Percentiles rank a stretch among this genome's conserved stretches.
phyloP scores from a whole-genome alignment of 2,329 filamentous ascomycete species.

The Sphaerostilbella broomeana region DNA sequence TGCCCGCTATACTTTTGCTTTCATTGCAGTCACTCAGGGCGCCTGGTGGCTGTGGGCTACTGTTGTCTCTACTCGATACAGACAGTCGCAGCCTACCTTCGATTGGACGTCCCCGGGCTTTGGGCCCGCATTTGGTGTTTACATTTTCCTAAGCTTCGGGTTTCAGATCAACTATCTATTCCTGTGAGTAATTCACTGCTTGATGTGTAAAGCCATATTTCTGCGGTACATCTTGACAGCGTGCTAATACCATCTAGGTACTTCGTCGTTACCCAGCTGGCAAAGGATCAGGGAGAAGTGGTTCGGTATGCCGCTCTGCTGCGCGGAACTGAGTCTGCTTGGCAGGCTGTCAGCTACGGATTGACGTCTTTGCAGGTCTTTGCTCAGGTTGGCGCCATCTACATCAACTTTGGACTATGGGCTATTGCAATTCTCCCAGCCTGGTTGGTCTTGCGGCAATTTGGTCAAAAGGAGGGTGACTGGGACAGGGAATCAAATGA shows the following conservation, averaged over 20 bases:
- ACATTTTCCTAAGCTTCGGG: slow-evolving; percentile 58
- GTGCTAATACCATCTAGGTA: slow-evolving; percentile 40
- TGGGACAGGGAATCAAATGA: slow-evolving; percentile 9
- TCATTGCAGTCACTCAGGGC: slow-evolving; percentile 53
- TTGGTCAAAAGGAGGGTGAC: slow-evolving; percentile 14
- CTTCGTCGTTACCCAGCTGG: slow-evolving; percentile 63
- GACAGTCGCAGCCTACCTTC: slow-evolving; percentile 48
- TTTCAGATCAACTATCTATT: slow-evolving; percentile 72
- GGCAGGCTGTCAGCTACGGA: slow-evolving; percentile 67
- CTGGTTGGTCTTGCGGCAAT: slow-evolving; percentile 56
- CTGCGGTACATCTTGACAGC: neutral
- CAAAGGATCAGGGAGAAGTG: slow-evolving; percentile 54
- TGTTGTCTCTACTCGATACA: slow-evolving; percentile 55
- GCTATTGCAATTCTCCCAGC: slow-evolving; percentile 55
- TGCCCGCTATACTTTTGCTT: slow-evolving; percentile 47
- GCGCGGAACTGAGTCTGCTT: slow-evolving; percentile 64
- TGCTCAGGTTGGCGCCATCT: slow-evolving; percentile 58
- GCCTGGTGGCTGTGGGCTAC: slow-evolving; percentile 70
- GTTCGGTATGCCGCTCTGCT: slow-evolving; percentile 62
- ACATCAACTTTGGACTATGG: slow-evolving; percentile 66
- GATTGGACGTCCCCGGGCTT: slow-evolving; percentile 62
- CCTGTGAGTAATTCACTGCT: slow-evolving; percentile 38
- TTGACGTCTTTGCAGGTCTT: slow-evolving; percentile 56
- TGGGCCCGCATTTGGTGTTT: slow-evolving; percentile 59
- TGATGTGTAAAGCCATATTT: neutral